Percentiles rank a stretch among this genome's conserved stretches.
Evolutionary conservation across 1,139 yeast species (phyloP).

Genomic region (Saccharomyces hybrid): DNA sequence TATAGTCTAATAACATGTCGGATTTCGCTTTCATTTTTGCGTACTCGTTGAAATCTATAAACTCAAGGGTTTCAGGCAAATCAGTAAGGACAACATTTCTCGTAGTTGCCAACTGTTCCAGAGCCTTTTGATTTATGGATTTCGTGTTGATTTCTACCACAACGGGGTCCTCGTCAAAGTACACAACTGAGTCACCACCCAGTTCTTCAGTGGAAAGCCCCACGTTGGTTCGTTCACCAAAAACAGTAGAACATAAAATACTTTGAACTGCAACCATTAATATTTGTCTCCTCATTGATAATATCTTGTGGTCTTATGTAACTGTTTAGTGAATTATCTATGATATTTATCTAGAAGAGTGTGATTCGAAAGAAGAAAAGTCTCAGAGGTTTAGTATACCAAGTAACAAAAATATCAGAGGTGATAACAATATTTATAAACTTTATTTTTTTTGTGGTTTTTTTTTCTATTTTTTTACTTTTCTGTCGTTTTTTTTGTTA

Average conservation of each 20-base stretch:
- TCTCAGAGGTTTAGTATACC: no score
- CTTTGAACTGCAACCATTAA: neutral
- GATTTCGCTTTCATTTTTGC: constrained; percentile 14
- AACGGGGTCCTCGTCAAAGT: constrained; percentile 8
- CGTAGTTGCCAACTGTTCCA: constrained; percentile 15
- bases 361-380: neutral
- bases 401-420: no score
- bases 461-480: no score
- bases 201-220: constrained; percentile 17
- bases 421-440: no score
- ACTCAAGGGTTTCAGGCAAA: constrained; percentile 24
- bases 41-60: constrained; percentile 17
- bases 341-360: neutral
- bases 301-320: no score
- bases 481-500: no score
- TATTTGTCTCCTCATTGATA: constrained; percentile 12
- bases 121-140: constrained; percentile 14
- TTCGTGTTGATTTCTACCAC: constrained; percentile 18
- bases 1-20: constrained; percentile 4
- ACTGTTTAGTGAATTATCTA: no score
- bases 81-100: constrained; percentile 23
- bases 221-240: constrained; percentile 12
- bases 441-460: no score
- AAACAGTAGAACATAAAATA: constrained; percentile 4
- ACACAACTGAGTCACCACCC: constrained; percentile 15